These are phyloP conservation scores for Epichloe glyceriae DNA, from an alignment of 2,329 filamentous ascomycete genomes.

Conservation along the genomic window DNA sequence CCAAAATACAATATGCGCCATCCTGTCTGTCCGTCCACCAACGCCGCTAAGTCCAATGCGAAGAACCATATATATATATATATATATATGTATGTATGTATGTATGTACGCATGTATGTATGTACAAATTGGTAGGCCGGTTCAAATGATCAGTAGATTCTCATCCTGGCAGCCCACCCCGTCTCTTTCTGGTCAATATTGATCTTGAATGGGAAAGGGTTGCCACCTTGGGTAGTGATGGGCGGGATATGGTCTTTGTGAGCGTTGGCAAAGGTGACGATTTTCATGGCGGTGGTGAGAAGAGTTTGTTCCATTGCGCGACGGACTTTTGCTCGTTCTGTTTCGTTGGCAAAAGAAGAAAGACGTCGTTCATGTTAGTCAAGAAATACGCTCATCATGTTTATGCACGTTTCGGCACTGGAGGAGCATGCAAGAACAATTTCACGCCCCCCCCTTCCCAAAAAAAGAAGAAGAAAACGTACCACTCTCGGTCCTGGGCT, in stretches of 20 bases:
- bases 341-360: not conserved
- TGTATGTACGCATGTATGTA: too few species aligned
- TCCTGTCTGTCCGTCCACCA: not conserved
- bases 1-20: not conserved
- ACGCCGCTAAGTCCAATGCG: not conserved
- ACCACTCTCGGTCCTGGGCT: conserved; percentile 81
- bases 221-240: conserved; percentile 85
- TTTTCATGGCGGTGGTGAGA: conserved; percentile 76
- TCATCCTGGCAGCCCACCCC: conserved; percentile 67
- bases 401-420: too few species aligned
- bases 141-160: conserved; percentile 43
- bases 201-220: conserved; percentile 93
- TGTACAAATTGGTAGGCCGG: too few species aligned
- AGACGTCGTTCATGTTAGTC: not conserved
- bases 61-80: not conserved
- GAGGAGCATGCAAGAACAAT: too few species aligned
- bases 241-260: conserved; percentile 96
- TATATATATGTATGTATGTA: not conserved
- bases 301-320: conserved; percentile 85
- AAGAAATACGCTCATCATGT: too few species aligned
- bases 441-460: rapidly evolving
- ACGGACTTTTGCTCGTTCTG: conserved; percentile 79
- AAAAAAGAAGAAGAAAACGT: conserved; percentile 17
- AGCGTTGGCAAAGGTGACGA: conserved; percentile 72
- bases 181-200: conserved; percentile 69